Percentiles rank a stretch among this genome's conserved stretches.
Evolutionary conservation across 106 monocot genomes (phyloP).

Genomic region (Cymbidium sinense): DNA sequence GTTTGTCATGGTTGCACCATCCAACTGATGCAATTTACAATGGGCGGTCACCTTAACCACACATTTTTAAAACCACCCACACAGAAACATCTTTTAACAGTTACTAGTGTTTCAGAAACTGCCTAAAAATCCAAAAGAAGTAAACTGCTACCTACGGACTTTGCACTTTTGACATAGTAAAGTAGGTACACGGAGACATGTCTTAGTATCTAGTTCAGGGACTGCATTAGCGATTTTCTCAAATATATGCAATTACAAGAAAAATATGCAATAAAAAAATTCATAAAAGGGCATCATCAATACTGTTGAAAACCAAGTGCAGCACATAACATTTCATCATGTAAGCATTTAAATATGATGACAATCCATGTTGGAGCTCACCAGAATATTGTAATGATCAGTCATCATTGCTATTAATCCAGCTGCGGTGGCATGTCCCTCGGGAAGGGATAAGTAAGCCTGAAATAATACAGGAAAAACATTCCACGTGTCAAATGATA

Average conservation of each 20-base stretch:
- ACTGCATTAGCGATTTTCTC: neutral
- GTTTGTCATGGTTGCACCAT: no score
- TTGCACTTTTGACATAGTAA: neutral
- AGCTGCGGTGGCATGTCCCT: constrained; percentile 78
- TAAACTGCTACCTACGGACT: neutral
- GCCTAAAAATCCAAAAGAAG: neutral
- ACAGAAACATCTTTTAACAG: no score
- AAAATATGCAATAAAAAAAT: neutral
- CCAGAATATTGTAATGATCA: constrained; percentile 89
- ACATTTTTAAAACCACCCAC: no score
- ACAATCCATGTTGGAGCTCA: constrained; percentile 20
- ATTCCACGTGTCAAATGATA: neutral
- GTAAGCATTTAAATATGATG: neutral
- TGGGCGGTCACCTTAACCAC: no score
- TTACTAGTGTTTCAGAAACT: neutral
- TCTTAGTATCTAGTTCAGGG: neutral
- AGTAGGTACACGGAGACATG: neutral
- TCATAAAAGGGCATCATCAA: neutral
- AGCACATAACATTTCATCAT: neutral
- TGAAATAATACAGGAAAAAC: constrained; percentile 17
- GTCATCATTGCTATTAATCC: constrained; percentile 99
- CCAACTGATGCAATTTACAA: no score
- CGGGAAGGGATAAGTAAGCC: constrained; percentile 95
- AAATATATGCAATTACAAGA: neutral
- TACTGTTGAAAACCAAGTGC: neutral